phyloP scores from a whole-genome alignment of 495 filamentous ascomycete genomes.

The Xylaria curta region DNA sequence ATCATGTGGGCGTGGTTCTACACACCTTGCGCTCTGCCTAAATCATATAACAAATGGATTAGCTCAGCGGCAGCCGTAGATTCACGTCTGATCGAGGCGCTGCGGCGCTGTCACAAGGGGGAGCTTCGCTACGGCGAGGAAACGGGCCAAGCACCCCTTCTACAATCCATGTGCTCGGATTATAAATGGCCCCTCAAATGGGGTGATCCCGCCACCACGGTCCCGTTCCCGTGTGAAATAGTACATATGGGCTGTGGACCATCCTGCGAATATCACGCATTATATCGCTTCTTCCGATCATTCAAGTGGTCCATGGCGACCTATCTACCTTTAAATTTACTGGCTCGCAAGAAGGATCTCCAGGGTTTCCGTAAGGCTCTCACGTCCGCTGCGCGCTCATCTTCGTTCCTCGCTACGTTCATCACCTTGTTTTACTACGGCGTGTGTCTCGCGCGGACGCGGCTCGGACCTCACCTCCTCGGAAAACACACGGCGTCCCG shows the following conservation, averaged over 20 bases:
- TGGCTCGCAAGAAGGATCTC: conserved; percentile 59
- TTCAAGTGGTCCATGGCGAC: conserved; percentile 79
- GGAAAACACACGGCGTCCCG: conserved; percentile 49
- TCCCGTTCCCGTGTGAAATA: conserved; percentile 86
- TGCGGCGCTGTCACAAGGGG: conserved; percentile 69
- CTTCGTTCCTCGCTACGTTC: conserved; percentile 82
- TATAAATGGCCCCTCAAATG: conserved; percentile 70
- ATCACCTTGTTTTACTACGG: conserved; percentile 86
- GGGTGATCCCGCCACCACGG: conserved; percentile 76
- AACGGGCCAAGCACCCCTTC: conserved; percentile 72
- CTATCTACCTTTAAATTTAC: conserved; percentile 82
- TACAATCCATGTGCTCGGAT: conserved; percentile 78
- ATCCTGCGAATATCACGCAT: conserved; percentile 79
- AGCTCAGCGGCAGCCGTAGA: conserved; percentile 80
- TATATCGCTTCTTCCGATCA: conserved; percentile 70
- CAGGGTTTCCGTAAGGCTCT: conserved; percentile 55
- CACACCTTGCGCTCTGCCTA: conserved; percentile 69
- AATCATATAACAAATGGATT: conserved; percentile 87
- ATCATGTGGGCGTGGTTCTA: conserved; percentile 96
- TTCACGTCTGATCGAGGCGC: conserved; percentile 72
- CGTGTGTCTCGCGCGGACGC: conserved; percentile 81
- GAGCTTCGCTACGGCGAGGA: conserved; percentile 78
- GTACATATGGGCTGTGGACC: conserved; percentile 83
- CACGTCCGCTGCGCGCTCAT: conserved; percentile 71
- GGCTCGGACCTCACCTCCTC: conserved; percentile 76